Base-by-base conservation (phyloP, 495 filamentous ascomycete species). In the Daldinia vernicosa region DNA sequence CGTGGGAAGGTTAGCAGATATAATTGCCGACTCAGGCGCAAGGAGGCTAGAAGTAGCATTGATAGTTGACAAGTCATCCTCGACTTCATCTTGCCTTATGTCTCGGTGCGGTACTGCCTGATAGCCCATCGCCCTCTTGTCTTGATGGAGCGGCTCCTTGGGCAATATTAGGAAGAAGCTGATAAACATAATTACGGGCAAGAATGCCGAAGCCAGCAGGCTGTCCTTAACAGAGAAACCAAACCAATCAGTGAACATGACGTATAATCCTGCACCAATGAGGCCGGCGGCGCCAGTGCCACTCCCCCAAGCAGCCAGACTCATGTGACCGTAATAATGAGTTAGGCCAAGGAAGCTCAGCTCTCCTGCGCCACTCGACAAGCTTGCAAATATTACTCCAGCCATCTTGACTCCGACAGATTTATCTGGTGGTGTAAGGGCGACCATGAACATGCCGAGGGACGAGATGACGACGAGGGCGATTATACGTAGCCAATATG, bases 251-350 rank as follows among this genome's bases (percentile, higher is more conserved):
- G 94, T 98, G 28, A 93, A 86, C 24, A 96, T 63, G 30, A 93
- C 91, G 78, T 99, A 99, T 35, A 93, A 81, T 1, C 93, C 94
- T 7, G 94, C 92, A 1, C 95, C 95, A 6, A 94, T 80, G 69
- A 99, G 75, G 1, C 95, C 95, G 1, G 95, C 95, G 0, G 89
- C 95, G 3, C 95, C 95, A 0, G 95, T 98, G 0, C 95, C 95
- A 73, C 90, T 94, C 0, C 93, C 90, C 95, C 95, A 99, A 12
- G 92, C 89, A 4, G 95, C 95, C 47, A 98, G 82, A 70, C 92
- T 94, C 77, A 93, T 92, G n/a, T 85, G 88, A 0, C 95, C 95
- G 70, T 98, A 98, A 78, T 89, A 97, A 76, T 99, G 95, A 27
- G 95, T 97, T 72, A 99, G 76, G 3, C 92, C 90, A 15, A 99